Evolutionary conservation across 2,329 filamentous ascomycete species (phyloP).

Genomic region (Cladobotryum mycophilum): DNA sequence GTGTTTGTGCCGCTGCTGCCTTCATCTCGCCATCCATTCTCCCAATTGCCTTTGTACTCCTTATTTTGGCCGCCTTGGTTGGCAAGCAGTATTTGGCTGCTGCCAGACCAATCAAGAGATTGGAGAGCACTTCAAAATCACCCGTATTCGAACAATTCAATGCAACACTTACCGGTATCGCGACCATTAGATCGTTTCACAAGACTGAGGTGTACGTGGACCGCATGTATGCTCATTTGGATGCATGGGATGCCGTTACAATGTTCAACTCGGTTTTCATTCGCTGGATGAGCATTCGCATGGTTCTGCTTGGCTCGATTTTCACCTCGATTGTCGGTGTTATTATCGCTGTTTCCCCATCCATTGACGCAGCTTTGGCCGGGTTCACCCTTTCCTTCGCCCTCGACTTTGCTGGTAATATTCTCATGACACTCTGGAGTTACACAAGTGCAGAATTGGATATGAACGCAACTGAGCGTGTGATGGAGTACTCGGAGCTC

Average conservation of each 20-base stretch:
- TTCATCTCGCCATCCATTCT: slow-evolving; percentile 65
- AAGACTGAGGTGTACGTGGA: slow-evolving; percentile 61
- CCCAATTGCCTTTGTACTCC: slow-evolving; percentile 51
- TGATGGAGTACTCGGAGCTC: slow-evolving; percentile 68
- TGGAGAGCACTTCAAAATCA: slow-evolving; percentile 71
- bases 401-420: slow-evolving; percentile 57
- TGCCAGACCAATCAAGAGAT: slow-evolving; percentile 67
- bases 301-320: slow-evolving; percentile 61
- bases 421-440: slow-evolving; percentile 60
- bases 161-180: slow-evolving; percentile 63
- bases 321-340: slow-evolving; percentile 62
- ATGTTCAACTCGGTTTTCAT: slow-evolving; percentile 69
- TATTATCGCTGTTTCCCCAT: slow-evolving; percentile 54
- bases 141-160: slow-evolving; percentile 78
- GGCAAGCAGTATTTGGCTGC: slow-evolving; percentile 60
- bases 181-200: slow-evolving; percentile 69
- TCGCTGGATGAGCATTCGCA: slow-evolving; percentile 69
- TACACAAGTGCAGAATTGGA: slow-evolving; percentile 68
- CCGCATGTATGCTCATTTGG: slow-evolving; percentile 63
- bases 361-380: slow-evolving; percentile 62
- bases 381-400: slow-evolving; percentile 72
- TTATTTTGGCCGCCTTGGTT: slow-evolving; percentile 51
- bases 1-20: slow-evolving; percentile 59
- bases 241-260: slow-evolving; percentile 59
- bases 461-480: slow-evolving; percentile 72